Evolutionary conservation across 805 yeast species (phyloP).

Genomic region (Starmerella sp.): DNA sequence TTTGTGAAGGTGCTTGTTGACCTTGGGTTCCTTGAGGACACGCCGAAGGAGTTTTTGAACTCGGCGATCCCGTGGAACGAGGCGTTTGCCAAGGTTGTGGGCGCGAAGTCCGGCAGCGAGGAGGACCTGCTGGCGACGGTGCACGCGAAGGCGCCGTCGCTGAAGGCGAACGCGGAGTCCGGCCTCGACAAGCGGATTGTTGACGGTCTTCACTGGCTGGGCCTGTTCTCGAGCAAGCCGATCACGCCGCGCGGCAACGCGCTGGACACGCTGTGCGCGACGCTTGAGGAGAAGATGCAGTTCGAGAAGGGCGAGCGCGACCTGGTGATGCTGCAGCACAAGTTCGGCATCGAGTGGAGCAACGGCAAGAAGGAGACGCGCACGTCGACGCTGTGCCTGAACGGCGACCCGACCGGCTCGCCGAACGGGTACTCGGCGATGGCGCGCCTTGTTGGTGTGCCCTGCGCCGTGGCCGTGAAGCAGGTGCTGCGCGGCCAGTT

Average conservation of each 20-base stretch:
- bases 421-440: constrained; percentile 87
- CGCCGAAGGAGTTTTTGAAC: constrained; percentile 45
- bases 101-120: constrained; percentile 59
- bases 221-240: constrained; percentile 64
- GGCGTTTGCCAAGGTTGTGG: constrained; percentile 65
- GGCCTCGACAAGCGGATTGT: constrained; percentile 79
- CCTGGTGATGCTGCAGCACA: constrained; percentile 89
- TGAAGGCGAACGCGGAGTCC: constrained; percentile 52
- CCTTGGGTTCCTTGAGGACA: constrained; percentile 81
- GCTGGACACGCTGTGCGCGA: constrained; percentile 91
- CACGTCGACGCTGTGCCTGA: constrained; percentile 90
- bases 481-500: constrained; percentile 74
- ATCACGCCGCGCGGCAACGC: constrained; percentile 89
- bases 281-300: constrained; percentile 91
- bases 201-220: constrained; percentile 87
- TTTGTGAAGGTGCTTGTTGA: constrained; percentile 92
- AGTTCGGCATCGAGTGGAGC: constrained; percentile 94
- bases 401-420: constrained; percentile 58
- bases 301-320: constrained; percentile 93
- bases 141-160: constrained; percentile 47
- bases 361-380: constrained; percentile 84
- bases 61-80: constrained; percentile 70
- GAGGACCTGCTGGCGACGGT: constrained; percentile 67
- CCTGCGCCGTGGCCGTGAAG: constrained; percentile 90
- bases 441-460: constrained; percentile 98